phyloP scores from a whole-genome alignment of 2,329 filamentous ascomycete species.

The Xylariales sp. region DNA sequence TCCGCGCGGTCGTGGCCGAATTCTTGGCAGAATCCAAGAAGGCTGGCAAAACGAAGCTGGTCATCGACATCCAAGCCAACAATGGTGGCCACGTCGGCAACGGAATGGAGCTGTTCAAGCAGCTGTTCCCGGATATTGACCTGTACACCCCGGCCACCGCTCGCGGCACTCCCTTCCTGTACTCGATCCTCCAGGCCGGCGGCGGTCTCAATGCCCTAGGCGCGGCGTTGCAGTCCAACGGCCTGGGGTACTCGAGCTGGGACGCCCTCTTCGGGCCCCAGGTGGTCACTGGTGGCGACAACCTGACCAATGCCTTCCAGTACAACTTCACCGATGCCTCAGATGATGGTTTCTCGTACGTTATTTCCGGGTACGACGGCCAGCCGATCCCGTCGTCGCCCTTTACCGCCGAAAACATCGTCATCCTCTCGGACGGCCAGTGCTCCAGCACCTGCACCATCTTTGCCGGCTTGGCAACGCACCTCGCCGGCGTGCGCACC shows the following conservation, averaged over 20 bases:
- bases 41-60: constrained; percentile 46
- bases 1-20: neutral
- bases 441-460: constrained; percentile 59
- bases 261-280: too few relatives aligned
- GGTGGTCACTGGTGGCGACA: too few relatives aligned
- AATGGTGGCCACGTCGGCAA: constrained; percentile 37
- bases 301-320: too few relatives aligned
- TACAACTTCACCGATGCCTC: neutral
- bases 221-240: too few relatives aligned
- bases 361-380: neutral
- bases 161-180: neutral
- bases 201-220: neutral
- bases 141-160: neutral
- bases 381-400: neutral
- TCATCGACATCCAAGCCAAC: constrained; percentile 57
- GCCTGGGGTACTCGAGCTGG: too few relatives aligned
- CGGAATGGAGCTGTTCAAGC: constrained; percentile 3
- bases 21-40: constrained; percentile 21
- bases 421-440: constrained; percentile 47
- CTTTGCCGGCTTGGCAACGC: constrained; percentile 50
- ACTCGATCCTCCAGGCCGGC: neutral
- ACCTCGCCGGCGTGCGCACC: constrained; percentile 47
- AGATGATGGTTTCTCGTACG: neutral
- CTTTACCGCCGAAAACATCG: constrained; percentile 34
- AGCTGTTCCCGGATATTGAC: neutral